A percentile compares a stretch with the other conserved stretches of the same genome.
These are phyloP conservation scores for Leonotis leonurus DNA, from an alignment of 257 asterid species.

Conservation along the genomic window DNA sequence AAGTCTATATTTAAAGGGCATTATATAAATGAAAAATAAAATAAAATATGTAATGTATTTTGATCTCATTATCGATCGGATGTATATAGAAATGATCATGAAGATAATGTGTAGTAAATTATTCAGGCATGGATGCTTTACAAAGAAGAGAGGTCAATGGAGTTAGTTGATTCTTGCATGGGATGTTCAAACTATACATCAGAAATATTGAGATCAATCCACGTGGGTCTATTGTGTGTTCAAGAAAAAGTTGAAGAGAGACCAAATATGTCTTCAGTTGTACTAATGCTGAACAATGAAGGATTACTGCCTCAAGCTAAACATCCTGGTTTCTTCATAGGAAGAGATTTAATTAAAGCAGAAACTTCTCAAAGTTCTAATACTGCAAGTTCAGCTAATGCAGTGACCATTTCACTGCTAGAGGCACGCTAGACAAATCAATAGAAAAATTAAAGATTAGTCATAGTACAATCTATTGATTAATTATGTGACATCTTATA, in stretches of 20 bases:
- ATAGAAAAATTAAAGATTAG: too few species aligned
- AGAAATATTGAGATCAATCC: conserved; percentile 18
- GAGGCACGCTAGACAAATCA: not conserved
- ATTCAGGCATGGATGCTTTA: conserved; percentile 40
- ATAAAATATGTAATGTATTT: too few species aligned
- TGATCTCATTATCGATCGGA: too few species aligned
- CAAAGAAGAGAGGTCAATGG: conserved; percentile 22
- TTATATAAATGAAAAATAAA: too few species aligned
- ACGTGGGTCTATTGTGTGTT: conserved; percentile 2
- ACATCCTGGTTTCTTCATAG: not conserved
- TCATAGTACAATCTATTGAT: too few species aligned
- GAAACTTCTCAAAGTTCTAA: not conserved
- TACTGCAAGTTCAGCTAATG: not conserved
- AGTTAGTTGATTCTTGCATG: conserved; percentile 13
- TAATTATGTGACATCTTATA: too few species aligned
- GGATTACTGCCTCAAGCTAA: not conserved
- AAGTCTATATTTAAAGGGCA: too few species aligned
- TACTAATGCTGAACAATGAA: not conserved
- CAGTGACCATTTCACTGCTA: not conserved
- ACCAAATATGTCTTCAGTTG: not conserved
- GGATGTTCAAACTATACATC: not conserved
- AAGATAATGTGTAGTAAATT: too few species aligned
- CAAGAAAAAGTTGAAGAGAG: not conserved
- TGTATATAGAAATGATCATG: too few species aligned
- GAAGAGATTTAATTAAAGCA: not conserved